phyloP scores from a whole-genome alignment of 129 eudicot genomes.

The Saussurea involucrata region DNA sequence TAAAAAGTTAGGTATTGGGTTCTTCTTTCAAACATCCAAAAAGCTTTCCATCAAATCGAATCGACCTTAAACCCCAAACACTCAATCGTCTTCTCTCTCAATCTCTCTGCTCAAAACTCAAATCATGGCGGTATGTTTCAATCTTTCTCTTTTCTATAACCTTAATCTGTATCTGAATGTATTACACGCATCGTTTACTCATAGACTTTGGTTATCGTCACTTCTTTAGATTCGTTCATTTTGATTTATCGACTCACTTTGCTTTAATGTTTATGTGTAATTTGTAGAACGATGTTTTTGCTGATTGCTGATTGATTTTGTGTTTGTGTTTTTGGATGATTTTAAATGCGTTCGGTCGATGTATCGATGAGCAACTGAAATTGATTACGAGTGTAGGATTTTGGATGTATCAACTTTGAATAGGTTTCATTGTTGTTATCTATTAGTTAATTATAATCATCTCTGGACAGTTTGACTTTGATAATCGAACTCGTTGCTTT shows the following conservation, averaged over 20 bases:
- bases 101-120: slow-evolving; percentile 8
- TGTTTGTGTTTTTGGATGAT: not conserved
- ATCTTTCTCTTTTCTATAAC: not conserved
- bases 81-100: not conserved
- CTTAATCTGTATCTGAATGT: not conserved
- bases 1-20: slow-evolving; percentile 3
- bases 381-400: not conserved
- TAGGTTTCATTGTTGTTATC: not conserved
- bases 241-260: not conserved
- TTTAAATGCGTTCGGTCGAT: not conserved
- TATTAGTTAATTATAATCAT: not conserved
- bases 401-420: not conserved
- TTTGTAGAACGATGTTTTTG: not conserved
- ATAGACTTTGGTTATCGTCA: not conserved
- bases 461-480: slow-evolving; percentile 12
- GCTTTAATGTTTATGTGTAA: not conserved
- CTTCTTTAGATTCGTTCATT: slow-evolving; percentile 13
- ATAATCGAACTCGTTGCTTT: slow-evolving; percentile 7
- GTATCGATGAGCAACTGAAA: slow-evolving; percentile 11
- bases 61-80: slow-evolving; percentile 9
- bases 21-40: slow-evolving; percentile 3
- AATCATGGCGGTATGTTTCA: slow-evolving; percentile 32
- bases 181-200: not conserved
- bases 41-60: slow-evolving; percentile 21
- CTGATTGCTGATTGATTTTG: slow-evolving; percentile 10